These are phyloP conservation scores for Musa balbisiana DNA, from an alignment of 202 grass and related monocot genomes.

Conservation along the genomic window DNA sequence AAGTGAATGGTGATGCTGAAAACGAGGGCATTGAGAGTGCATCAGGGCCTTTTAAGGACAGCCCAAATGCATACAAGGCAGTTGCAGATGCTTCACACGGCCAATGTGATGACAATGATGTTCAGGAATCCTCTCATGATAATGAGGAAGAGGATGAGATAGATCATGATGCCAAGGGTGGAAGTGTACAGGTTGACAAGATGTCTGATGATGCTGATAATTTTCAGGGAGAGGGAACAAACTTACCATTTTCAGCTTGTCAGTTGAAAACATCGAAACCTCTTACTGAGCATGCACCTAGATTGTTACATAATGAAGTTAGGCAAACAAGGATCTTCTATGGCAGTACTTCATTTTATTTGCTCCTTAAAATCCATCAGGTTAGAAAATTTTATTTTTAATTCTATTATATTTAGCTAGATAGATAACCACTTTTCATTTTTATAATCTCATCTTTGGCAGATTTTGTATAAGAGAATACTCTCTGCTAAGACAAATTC, in stretches of 20 bases:
- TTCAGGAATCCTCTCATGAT: background rate
- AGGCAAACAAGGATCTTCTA: constrained; percentile 17
- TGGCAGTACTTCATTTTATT: constrained; percentile 19
- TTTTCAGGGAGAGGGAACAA: background rate
- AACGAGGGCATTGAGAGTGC: background rate
- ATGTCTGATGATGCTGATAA: background rate
- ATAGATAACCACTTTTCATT: background rate
- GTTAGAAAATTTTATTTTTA: background rate
- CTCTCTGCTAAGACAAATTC: constrained; percentile 16
- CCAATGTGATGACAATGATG: background rate
- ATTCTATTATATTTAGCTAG: background rate
- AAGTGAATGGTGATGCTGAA: background rate
- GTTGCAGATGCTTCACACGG: background rate
- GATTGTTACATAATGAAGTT: background rate
- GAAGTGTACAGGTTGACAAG: background rate
- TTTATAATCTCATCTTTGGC: background rate
- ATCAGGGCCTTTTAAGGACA: background rate
- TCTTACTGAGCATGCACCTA: background rate
- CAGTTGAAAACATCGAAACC: background rate
- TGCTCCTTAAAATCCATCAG: constrained; percentile 21
- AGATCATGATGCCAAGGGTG: background rate
- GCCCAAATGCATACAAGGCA: background rate
- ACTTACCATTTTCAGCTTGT: background rate
- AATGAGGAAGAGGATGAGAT: background rate
- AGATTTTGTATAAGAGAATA: constrained; percentile 23